A percentile compares a stretch with the other conserved stretches of the same genome.
Evolutionary conservation across 2,329 filamentous ascomycete species (phyloP).

Genomic region (Metarhizium rileyi): DNA sequence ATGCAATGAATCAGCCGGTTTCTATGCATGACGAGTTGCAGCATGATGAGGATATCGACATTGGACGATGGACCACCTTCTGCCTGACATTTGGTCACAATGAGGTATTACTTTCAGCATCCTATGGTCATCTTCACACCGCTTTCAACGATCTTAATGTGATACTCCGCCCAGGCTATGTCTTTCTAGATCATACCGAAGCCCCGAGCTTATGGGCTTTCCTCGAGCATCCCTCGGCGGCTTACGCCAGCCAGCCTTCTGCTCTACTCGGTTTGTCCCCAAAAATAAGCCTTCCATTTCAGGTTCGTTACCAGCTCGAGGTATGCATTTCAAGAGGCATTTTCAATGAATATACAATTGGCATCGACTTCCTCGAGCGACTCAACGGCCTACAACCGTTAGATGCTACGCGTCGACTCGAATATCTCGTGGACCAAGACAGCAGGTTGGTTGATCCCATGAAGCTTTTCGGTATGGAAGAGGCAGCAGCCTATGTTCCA

Average conservation of each 20-base stretch:
- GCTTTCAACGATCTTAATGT: constrained; percentile 68
- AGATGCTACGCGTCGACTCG: constrained; percentile 58
- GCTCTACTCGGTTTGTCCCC: constrained; percentile 16
- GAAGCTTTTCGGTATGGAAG: constrained; percentile 53
- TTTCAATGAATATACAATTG: constrained; percentile 68
- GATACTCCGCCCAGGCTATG: constrained; percentile 28
- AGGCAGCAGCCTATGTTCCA: constrained; percentile 36
- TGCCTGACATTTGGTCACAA: constrained; percentile 26
- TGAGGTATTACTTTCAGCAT: constrained; percentile 18
- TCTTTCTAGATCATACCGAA: constrained; percentile 30
- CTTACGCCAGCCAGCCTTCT: constrained; percentile 14
- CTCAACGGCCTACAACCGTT: constrained; percentile 37
- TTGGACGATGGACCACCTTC: constrained; percentile 49
- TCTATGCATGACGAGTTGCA: constrained; percentile 27
- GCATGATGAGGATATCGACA: constrained; percentile 31
- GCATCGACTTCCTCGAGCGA: constrained; percentile 52
- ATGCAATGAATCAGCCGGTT: constrained; percentile 24
- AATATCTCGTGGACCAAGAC: constrained; percentile 60
- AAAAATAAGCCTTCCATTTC: constrained; percentile 47
- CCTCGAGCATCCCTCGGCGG: constrained; percentile 16
- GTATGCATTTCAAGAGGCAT: constrained; percentile 77
- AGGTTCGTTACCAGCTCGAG: constrained; percentile 82
- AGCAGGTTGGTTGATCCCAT: constrained; percentile 58
- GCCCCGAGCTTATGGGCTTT: constrained; percentile 20
- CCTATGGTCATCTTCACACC: constrained; percentile 28